A percentile compares a stretch with the other conserved stretches of the same genome.
Evolutionary conservation across 1,139 yeast species (phyloP).

Genomic region (Pichia sp.): DNA sequence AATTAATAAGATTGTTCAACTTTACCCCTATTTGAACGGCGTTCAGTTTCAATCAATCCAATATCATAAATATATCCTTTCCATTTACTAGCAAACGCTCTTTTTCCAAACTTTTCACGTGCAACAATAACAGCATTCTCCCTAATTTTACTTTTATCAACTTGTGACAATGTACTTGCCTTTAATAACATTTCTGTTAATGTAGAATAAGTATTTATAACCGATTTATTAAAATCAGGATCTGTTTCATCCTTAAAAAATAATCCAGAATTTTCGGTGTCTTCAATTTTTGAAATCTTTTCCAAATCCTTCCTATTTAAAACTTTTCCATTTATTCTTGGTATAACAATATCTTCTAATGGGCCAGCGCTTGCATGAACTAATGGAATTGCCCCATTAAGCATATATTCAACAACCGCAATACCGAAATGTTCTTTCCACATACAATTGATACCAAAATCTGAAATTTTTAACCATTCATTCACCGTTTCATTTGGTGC

Average conservation of each 20-base stretch:
- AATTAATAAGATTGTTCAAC: conserved; percentile 37
- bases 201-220: conserved; percentile 32
- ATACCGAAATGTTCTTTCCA: conserved; percentile 99
- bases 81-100: conserved; percentile 61
- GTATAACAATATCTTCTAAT: conserved; percentile 70
- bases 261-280: conserved; percentile 44
- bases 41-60: conserved; percentile 35
- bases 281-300: conserved; percentile 5
- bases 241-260: conserved; percentile 68
- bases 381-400: conserved; percentile 81
- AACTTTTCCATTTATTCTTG: conserved; percentile 36
- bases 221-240: conserved; percentile 38
- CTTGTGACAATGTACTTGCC: conserved; percentile 36
- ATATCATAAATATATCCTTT: conserved; percentile 27
- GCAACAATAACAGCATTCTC: conserved; percentile 47
- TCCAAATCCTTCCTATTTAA: conserved; percentile 3
- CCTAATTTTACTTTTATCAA: conserved; percentile 41
- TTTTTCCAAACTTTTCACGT: conserved; percentile 59
- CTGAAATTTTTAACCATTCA: conserved; percentile 48
- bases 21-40: conserved; percentile 35
- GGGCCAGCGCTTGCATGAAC: conserved; percentile 98
- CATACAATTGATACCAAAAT: conserved; percentile 90
- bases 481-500: conserved; percentile 64
- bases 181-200: conserved; percentile 42
- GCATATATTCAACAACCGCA: conserved; percentile 90